These are phyloP conservation scores for Paraglomus brasilianum DNA, from an alignment of 192 early-diverging fungal species.

Conservation along the genomic window DNA sequence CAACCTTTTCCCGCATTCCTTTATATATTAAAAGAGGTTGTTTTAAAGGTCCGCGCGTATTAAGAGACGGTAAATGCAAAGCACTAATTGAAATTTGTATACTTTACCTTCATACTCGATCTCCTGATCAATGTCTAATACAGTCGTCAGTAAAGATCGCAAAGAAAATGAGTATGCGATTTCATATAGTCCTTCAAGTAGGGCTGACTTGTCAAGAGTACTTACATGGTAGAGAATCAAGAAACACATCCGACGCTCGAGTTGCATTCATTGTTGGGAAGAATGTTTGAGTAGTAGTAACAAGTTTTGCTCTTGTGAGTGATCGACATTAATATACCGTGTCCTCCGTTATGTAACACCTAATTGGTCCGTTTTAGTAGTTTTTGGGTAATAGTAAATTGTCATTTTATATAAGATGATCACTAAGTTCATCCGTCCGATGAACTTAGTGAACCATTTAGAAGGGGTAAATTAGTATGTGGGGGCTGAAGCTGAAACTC, in stretches of 20 bases:
- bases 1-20: constrained; percentile 50
- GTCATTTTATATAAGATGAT: too few species aligned
- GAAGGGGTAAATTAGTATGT: too few species aligned
- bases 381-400: too few species aligned
- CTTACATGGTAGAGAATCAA: constrained; percentile 27
- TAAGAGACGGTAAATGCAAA: not conserved
- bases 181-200: not conserved
- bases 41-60: not conserved
- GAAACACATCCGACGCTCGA: constrained; percentile 5
- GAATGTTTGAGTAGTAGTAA: too few species aligned
- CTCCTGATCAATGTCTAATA: constrained; percentile 29
- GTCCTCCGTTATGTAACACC: too few species aligned
- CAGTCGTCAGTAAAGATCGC: not conserved
- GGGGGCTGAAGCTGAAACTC: too few species aligned
- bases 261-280: too few species aligned
- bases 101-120: constrained; percentile 26
- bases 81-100: not conserved
- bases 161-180: not conserved
- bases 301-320: too few species aligned
- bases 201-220: not conserved
- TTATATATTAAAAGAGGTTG: not conserved
- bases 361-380: too few species aligned
- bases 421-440: too few species aligned
- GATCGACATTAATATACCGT: too few species aligned
- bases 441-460: too few species aligned